Conservation (phyloP, 1,284 basidiomycete species). For the Ustilago bromivora region DNA sequence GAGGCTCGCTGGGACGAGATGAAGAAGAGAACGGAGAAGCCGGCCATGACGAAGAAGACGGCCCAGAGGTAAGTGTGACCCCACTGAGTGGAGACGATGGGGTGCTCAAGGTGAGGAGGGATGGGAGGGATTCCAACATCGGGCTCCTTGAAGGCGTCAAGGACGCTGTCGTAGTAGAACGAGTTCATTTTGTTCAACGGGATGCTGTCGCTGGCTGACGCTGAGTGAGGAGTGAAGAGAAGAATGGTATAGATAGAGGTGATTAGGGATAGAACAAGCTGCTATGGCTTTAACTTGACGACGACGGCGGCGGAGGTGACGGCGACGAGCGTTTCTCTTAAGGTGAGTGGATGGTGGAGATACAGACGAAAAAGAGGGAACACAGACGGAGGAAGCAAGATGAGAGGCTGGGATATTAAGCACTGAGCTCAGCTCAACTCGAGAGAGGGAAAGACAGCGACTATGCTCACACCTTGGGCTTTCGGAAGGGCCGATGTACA, state of each 20-base stretch:
- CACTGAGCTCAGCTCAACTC: neutral
- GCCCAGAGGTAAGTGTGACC: constrained; percentile 60
- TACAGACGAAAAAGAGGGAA: neutral
- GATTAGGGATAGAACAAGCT: neutral
- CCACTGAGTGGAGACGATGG: constrained; percentile 46
- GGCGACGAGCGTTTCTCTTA: neutral
- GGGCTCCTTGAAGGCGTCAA: constrained; percentile 51
- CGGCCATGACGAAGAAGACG: constrained; percentile 58
- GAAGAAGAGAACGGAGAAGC: constrained; percentile 54
- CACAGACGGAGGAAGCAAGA: neutral
- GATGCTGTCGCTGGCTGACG: neutral
- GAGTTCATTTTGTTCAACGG: constrained; percentile 38
- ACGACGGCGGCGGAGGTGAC: neutral
- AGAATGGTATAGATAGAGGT: constrained; percentile 2
- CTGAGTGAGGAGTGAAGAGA: neutral
- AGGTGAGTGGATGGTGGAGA: constrained; percentile 6
- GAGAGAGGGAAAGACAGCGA: neutral
- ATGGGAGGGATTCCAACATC: constrained; percentile 55
- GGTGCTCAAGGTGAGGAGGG: constrained; percentile 53
- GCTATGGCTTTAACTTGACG: neutral
- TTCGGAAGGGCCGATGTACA: neutral
- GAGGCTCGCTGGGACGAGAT: constrained; percentile 55
- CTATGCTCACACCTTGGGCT: too few species aligned
- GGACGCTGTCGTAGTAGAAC: constrained; percentile 57
- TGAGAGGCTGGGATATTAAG: constrained; percentile 1